Base-by-base conservation (phyloP, 2,329 filamentous ascomycete genomes). In the Venturiaceae sp. region DNA sequence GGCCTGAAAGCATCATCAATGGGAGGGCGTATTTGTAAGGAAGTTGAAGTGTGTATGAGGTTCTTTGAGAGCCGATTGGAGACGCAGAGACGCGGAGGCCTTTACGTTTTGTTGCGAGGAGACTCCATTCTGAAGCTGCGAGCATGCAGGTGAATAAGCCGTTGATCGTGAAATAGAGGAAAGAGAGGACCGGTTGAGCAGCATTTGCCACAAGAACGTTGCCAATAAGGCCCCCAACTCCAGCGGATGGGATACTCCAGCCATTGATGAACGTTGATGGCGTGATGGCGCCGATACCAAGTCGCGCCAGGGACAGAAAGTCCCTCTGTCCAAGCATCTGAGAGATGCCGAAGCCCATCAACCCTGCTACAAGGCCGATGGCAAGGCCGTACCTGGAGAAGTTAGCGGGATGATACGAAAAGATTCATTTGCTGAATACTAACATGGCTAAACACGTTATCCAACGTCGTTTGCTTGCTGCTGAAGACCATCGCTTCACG, bases 101-200 rank as follows among this genome's bases (percentile, higher is more conserved):
- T 58, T 72, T 75, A 1, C 64, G 61, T 0, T 58, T 8, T 0
- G 57, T 33, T 3, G 70, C 68, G 63, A 74, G 76, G 0, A 63
- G 62, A 44, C 69, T 72, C 66, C 75, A 83, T 64, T 83, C 81
- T 8, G 67, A 63, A 0, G 72, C 74, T 0, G 75, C 63, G 0
- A 77, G 68, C 66, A 81, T 78, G 2, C 65, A 69, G 0, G 77
- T 83, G 19, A 76, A 68, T 6, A 80, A 64, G 2, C 64, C 64
- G 62, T 80, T 80, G 63, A 73, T 72, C 1, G 67, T 64, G 3
- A 60, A 64, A 62, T 81, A 80, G 2, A 77, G 53, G 19, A 77
- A 63, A 0, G 75, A 78, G 0, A 80, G 60, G 3, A 80, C 56
- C 0, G 78, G 55, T 62, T 82, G 79, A 1, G 78, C 77, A 0